phyloP scores from a whole-genome alignment of 805 yeast genomes.

The Suhomyces xylopsoci region DNA sequence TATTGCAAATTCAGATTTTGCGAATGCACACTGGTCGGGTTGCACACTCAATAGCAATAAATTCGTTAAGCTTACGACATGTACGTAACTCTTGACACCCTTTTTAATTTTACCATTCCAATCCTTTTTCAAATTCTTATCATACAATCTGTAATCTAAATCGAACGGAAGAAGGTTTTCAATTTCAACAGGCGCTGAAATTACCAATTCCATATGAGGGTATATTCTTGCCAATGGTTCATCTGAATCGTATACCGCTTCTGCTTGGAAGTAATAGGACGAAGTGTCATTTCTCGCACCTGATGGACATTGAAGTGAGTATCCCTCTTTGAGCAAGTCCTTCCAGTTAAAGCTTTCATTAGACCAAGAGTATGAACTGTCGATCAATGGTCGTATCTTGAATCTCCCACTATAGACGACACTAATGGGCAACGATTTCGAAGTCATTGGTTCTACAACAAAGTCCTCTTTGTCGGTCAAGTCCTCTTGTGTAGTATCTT shows the following conservation, averaged over 20 bases:
- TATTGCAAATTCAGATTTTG: slow-evolving; percentile 69
- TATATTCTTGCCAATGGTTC: slow-evolving; percentile 73
- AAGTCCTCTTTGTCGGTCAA: slow-evolving; percentile 24
- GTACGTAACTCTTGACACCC: slow-evolving; percentile 71
- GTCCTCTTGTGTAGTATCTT: slow-evolving; percentile 26
- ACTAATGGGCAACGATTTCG: slow-evolving; percentile 72
- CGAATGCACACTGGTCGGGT: slow-evolving; percentile 60
- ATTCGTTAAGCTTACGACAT: slow-evolving; percentile 72
- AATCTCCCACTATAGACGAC: slow-evolving; percentile 58
- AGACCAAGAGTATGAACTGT: slow-evolving; percentile 67
- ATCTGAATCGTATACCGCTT: slow-evolving; percentile 57
- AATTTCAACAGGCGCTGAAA: slow-evolving; percentile 83
- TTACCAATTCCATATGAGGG: slow-evolving; percentile 75
- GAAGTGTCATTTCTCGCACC: slow-evolving; percentile 36
- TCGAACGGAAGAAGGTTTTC: slow-evolving; percentile 86
- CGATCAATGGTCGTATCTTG: slow-evolving; percentile 59
- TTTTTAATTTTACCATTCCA: slow-evolving; percentile 60
- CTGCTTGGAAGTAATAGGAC: slow-evolving; percentile 67
- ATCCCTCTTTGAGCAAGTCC: slow-evolving; percentile 46
- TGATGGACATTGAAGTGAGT: slow-evolving; percentile 60
- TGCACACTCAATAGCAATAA: slow-evolving; percentile 67
- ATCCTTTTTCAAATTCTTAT: slow-evolving; percentile 65
- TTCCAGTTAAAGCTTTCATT: slow-evolving; percentile 63
- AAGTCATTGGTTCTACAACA: slow-evolving; percentile 52
- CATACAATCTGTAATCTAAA: slow-evolving; percentile 69